Conservation (phyloP, 495 filamentous ascomycete species). For the Talaromyces adpressus region DNA sequence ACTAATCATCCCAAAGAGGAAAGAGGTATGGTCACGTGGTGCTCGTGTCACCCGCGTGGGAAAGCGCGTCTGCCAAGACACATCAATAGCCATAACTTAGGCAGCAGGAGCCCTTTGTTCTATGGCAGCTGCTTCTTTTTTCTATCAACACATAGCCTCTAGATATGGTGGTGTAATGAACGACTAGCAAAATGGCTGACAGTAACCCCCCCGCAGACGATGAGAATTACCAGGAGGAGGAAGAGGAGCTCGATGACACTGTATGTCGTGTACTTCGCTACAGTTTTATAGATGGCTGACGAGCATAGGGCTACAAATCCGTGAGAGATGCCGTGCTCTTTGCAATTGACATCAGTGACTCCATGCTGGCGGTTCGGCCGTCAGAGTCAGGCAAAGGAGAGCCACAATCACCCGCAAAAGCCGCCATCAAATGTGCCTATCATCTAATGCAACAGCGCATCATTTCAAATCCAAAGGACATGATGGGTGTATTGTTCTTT, state of each 20-base stretch:
- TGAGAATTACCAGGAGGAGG: constrained; percentile 56
- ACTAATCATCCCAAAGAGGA: constrained; percentile 4
- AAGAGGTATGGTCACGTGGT: not conserved
- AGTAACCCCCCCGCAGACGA: constrained; percentile 34
- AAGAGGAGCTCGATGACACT: constrained; percentile 67
- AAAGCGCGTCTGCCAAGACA: constrained; percentile 1
- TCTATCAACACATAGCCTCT: not conserved
- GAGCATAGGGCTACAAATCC: constrained; percentile 71
- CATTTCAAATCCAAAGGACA: constrained; percentile 91
- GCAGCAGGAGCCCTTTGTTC: not conserved
- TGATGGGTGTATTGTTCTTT: constrained; percentile 96
- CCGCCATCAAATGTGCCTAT: constrained; percentile 91
- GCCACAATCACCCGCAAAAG: constrained; percentile 62
- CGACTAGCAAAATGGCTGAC: constrained; percentile 34
- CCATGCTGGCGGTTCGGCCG: constrained; percentile 71
- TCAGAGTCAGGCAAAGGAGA: constrained; percentile 64
- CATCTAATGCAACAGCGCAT: constrained; percentile 96
- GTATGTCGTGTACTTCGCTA: constrained; percentile 29
- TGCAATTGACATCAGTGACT: constrained; percentile 87
- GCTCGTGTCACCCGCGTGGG: not conserved
- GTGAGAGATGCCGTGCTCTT: constrained; percentile 96
- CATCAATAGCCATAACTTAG: constrained; percentile 1
- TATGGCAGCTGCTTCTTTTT: not conserved
- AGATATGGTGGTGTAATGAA: not conserved
- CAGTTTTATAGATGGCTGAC: constrained; percentile 1